Conservation (phyloP, 495 filamentous ascomycete species). For the Aspergillus avenaceus region DNA sequence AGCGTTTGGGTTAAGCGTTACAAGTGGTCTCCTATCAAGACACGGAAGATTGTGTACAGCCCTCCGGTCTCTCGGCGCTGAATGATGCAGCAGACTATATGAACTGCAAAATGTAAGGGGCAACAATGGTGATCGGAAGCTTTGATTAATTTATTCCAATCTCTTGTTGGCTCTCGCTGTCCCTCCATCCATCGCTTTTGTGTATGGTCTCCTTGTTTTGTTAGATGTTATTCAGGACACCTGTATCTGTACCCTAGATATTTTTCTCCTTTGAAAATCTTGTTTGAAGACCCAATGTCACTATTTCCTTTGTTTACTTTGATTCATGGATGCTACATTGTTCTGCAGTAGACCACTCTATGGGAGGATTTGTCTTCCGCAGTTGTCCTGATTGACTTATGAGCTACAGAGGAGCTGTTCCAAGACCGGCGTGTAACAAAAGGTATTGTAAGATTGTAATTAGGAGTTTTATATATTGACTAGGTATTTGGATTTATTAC, state of each 20-base stretch:
- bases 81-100: conserved; percentile 30
- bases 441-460: not conserved
- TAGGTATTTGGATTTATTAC: too few species aligned
- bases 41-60: conserved; percentile 85
- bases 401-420: not conserved
- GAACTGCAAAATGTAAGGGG: conserved; percentile 33
- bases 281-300: conserved; percentile 28
- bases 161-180: conserved; percentile 24
- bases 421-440: not conserved
- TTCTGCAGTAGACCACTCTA: not conserved
- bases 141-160: conserved; percentile 29
- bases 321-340: not conserved
- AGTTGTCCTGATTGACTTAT: not conserved
- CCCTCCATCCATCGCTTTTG: conserved; percentile 28
- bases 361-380: not conserved
- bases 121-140: conserved; percentile 23
- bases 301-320: conserved; percentile 39
- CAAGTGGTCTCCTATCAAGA: conserved; percentile 96
- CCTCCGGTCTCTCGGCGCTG: conserved; percentile 56
- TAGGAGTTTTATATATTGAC: not conserved
- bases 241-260: conserved; percentile 52
- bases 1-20: conserved; percentile 99
- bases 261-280: conserved; percentile 43
- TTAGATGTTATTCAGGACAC: conserved; percentile 42
- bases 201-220: conserved; percentile 39